A percentile compares a stretch with the other conserved stretches of the same genome.
Conservation (phyloP, 768 basidiomycete species). For the Podaxis sp. region DNA sequence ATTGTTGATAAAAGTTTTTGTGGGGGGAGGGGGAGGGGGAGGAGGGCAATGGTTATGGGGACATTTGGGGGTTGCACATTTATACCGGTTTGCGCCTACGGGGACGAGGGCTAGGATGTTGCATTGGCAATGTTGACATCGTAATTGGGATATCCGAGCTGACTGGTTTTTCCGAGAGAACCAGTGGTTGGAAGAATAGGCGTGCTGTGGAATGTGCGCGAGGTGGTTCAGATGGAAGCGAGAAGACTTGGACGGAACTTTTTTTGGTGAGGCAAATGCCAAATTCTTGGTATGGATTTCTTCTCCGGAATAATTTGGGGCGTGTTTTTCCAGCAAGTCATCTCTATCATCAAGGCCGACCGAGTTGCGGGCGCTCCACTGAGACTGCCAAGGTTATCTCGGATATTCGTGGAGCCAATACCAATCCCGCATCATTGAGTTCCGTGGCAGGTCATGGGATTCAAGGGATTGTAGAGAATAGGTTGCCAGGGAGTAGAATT, state of each 20-base stretch:
- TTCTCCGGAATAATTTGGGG: background rate
- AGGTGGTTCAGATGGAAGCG: background rate
- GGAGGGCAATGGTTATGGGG: background rate
- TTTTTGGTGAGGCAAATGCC: background rate
- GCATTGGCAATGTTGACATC: background rate
- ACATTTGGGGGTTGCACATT: background rate
- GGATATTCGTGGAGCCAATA: background rate
- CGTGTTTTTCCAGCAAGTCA: background rate
- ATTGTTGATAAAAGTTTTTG: conserved; percentile 16
- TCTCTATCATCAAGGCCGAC: background rate
- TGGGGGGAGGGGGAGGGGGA: too few species aligned
- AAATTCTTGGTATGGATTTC: background rate
- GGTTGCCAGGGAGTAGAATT: background rate
- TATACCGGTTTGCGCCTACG: background rate
- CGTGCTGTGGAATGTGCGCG: background rate
- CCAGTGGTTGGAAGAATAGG: background rate
- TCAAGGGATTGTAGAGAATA: background rate
- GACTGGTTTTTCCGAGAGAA: conserved; percentile 4
- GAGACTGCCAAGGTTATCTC: background rate
- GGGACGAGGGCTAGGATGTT: background rate
- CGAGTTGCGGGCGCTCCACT: background rate
- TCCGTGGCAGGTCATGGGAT: background rate
- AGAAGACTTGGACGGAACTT: background rate
- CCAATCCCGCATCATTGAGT: too few species aligned
- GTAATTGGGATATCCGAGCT: background rate